phyloP scores from a whole-genome alignment of 2,329 filamentous ascomycete species.

The Botryotinia globosa region DNA sequence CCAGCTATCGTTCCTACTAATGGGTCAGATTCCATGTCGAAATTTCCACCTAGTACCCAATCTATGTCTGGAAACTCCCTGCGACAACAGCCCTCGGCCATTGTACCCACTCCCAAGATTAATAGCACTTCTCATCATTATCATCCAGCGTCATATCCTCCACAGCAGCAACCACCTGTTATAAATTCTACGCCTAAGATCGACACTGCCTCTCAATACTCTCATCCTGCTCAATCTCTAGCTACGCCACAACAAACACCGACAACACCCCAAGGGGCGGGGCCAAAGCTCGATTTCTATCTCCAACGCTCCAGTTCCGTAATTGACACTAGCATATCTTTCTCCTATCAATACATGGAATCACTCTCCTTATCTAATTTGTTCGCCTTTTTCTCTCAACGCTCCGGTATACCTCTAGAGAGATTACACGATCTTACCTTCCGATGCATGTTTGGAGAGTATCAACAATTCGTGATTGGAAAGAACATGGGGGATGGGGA shows the following conservation, averaged over 20 bases:
- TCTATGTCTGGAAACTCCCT: background rate
- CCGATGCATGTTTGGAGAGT: constrained; percentile 19
- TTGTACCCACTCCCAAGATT: background rate
- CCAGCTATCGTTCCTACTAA: background rate
- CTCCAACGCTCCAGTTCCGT: background rate
- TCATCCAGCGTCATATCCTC: background rate
- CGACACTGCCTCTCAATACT: background rate
- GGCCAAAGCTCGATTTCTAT: constrained; percentile 17
- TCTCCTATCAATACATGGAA: constrained; percentile 9
- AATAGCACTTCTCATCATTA: background rate
- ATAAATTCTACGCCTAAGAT: background rate
- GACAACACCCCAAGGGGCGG: background rate
- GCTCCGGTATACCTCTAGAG: background rate
- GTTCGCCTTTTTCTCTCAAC: constrained; percentile 13
- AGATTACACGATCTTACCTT: constrained; percentile 10
- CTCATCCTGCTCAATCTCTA: background rate
- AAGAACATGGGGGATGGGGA: constrained; percentile 14
- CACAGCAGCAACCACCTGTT: background rate
- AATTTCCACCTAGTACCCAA: background rate
- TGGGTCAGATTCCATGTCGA: background rate
- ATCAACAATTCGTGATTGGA: constrained; percentile 14
- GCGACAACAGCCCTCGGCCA: background rate
- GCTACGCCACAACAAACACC: constrained; percentile 9
- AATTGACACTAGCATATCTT: constrained; percentile 2
- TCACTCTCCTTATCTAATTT: background rate